Base-by-base conservation (phyloP, 2,329 filamentous ascomycete genomes). In the Pleomassaria siparia region DNA sequence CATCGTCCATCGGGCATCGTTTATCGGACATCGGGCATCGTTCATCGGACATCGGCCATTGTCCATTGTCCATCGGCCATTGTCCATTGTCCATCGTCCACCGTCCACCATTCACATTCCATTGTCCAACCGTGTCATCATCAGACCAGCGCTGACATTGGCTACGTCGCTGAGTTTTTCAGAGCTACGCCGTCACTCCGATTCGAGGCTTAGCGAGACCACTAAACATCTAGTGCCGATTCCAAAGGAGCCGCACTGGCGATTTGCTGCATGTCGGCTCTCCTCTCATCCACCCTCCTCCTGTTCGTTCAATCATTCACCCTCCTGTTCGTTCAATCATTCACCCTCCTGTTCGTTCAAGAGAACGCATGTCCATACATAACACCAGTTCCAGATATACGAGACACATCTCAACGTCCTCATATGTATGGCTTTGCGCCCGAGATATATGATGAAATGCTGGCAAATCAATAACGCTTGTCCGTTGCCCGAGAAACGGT, bases 91-190 rank as follows among this genome's bases (percentile, higher is more conserved):
- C n/a, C n/a, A n/a, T n/a, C n/a, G n/a, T n/a, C n/a, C n/a, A n/a
- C n/a, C n/a, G n/a, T n/a, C n/a, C n/a, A n/a, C n/a, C n/a, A n/a
- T n/a, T n/a, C n/a, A n/a, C n/a, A n/a, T n/a, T n/a, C n/a, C n/a
- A n/a, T n/a, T n/a, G n/a, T n/a, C n/a, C n/a, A n/a, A n/a, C n/a
- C n/a, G n/a, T n/a, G n/a, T n/a, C n/a, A n/a, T n/a, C n/a, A n/a
- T n/a, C n/a, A n/a, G n/a, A n/a, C n/a, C n/a, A n/a, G n/a, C n/a
- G n/a, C n/a, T n/a, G n/a, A n/a, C n/a, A 26, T 6, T 26, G 25
- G 29, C 29, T 5, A 11, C 40, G 6, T 40, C 40, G 40, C 40
- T 39, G 25, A 39, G 26, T 33, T 48, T 44, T 40, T 48, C 46
- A 40, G 46, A 39, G 35, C 15, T 10, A 32, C 29, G 29, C 15